These are phyloP conservation scores for Paxillus involutus DNA, from an alignment of 768 basidiomycete species.

Conservation along the genomic window DNA sequence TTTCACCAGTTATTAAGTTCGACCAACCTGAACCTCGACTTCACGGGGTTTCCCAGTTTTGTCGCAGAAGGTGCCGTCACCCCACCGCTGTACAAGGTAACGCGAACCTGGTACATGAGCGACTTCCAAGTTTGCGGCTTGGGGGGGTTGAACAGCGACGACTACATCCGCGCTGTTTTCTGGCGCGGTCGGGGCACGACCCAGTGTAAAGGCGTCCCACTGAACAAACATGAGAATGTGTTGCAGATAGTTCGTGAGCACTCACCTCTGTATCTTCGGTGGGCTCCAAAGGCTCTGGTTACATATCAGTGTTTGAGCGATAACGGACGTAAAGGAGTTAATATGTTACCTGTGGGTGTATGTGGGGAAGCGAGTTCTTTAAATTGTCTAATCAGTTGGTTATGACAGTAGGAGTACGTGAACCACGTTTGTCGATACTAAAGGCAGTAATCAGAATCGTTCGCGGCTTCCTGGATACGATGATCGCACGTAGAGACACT, in stretches of 20 bases:
- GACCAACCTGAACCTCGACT: constrained; percentile 89
- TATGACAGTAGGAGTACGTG: constrained; percentile 96
- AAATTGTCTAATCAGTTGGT: constrained; percentile 94
- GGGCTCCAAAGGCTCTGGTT: constrained; percentile 68
- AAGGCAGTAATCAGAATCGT: constrained; percentile 32
- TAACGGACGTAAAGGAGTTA: constrained; percentile 18
- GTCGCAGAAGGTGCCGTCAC: constrained; percentile 90
- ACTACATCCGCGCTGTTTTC: constrained; percentile 65
- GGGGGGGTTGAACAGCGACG: constrained; percentile 63
- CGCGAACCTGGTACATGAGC: constrained; percentile 76
- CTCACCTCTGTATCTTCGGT: constrained; percentile 84
- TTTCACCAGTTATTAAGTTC: constrained; percentile 1
- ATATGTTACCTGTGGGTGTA: constrained; percentile 59
- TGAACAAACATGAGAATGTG: constrained; percentile 30
- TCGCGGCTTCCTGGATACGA: constrained; percentile 23
- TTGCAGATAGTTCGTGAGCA: constrained; percentile 26
- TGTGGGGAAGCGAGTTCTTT: constrained; percentile 73
- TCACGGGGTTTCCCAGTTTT: constrained; percentile 85
- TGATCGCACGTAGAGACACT: constrained; percentile 79
- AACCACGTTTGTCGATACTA: constrained; percentile 93
- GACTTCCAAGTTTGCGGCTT: constrained; percentile 70
- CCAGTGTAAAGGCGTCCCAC: constrained; percentile 81
- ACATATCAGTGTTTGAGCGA: constrained; percentile 20
- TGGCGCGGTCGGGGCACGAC: constrained; percentile 61
- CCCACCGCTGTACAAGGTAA: constrained; percentile 92